These are phyloP conservation scores for Erodium maritimum DNA, from an alignment of 345 rosid species.

Conservation along the genomic window DNA sequence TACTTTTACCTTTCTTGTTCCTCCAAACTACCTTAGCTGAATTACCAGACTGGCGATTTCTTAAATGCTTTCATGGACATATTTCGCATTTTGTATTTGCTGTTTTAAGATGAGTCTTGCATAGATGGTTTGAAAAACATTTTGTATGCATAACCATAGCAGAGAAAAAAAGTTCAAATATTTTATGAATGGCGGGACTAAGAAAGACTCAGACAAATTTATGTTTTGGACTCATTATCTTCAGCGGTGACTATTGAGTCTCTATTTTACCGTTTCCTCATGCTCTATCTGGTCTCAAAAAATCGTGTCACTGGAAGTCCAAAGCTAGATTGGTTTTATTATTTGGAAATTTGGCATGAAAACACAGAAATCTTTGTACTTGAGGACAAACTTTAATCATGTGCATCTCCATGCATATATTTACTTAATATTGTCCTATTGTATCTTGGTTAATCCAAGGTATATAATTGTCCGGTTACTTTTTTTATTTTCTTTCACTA, in stretches of 20 bases:
- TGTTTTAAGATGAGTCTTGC: background rate
- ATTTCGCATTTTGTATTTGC: background rate
- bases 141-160: background rate
- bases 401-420: background rate
- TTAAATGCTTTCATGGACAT: background rate
- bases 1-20: background rate
- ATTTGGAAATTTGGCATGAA: conserved; percentile 1
- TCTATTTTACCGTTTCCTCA: background rate
- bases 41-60: background rate
- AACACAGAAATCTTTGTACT: background rate
- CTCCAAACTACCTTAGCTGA: too few relatives aligned
- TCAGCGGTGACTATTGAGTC: background rate
- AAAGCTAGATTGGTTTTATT: background rate
- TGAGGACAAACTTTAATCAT: background rate
- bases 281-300: conserved; percentile 3
- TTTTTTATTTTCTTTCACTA: too few relatives aligned
- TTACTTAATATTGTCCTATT: background rate
- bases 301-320: background rate
- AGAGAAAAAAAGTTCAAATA: background rate
- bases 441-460: background rate
- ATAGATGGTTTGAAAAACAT: background rate
- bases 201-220: background rate
- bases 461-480: too few relatives aligned
- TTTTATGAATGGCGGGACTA: background rate
- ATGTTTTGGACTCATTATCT: background rate